A percentile compares a stretch with the other conserved stretches of the same genome.
Evolutionary conservation across 139 green algal species (phyloP).

Genomic region (Closterium sp.): DNA sequence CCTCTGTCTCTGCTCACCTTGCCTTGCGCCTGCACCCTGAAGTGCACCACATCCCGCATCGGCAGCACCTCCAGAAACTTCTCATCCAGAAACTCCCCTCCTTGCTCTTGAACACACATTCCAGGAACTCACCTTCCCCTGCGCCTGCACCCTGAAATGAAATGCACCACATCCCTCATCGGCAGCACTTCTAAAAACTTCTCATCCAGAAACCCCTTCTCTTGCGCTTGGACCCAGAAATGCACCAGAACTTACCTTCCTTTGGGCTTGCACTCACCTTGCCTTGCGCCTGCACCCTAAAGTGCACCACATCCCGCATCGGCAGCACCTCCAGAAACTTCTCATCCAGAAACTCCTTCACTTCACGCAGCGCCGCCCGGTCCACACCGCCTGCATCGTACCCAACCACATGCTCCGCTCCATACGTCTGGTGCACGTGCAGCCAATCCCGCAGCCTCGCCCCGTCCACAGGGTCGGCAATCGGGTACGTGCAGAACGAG

Average conservation of each 20-base stretch:
- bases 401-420: not conserved
- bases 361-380: not conserved
- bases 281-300: not conserved
- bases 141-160: not conserved
- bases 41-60: not conserved
- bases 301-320: not conserved
- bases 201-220: not conserved
- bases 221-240: not conserved
- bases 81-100: not conserved
- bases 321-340: not conserved
- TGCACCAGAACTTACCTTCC: not conserved
- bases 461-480: slow-evolving; percentile 6
- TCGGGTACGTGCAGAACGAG: slow-evolving; percentile 7
- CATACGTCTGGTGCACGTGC: not conserved
- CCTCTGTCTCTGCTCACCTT: too few species aligned
- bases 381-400: slow-evolving; percentile 7
- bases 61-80: not conserved
- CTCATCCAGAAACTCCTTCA: not conserved
- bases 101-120: too few species aligned
- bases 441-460: not conserved
- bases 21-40: not conserved
- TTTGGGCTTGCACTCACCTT: not conserved
- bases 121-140: not conserved
- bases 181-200: too few species aligned
- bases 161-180: not conserved